Percentiles rank a stretch among this genome's conserved stretches.
Conservation (phyloP, 345 rosid genomes). For the Hypericum perforatum region DNA sequence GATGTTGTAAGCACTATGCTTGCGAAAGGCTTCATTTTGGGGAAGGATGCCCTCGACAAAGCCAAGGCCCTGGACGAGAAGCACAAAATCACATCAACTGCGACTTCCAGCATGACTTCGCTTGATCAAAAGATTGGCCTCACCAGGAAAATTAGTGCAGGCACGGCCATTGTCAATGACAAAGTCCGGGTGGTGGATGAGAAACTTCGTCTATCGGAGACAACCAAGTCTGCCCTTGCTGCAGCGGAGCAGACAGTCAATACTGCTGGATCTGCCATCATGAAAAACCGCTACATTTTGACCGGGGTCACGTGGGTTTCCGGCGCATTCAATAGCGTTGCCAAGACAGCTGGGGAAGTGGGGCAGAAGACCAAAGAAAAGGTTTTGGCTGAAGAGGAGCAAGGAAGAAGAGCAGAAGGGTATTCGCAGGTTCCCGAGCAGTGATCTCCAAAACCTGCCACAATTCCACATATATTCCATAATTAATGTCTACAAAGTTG, state of each 20-base stretch:
- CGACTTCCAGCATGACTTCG: constrained; percentile 14
- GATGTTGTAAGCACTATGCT: constrained; percentile 22
- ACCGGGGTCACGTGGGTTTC: constrained; percentile 22
- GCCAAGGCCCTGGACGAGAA: constrained; percentile 24
- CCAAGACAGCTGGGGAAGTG: constrained; percentile 19
- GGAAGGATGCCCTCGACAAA: constrained; percentile 18
- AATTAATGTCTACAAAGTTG: too few relatives aligned
- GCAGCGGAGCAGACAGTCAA: constrained; percentile 18
- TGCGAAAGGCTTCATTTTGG: constrained; percentile 20
- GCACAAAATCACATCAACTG: constrained; percentile 14
- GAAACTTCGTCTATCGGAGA: constrained; percentile 19
- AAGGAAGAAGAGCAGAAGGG: constrained; percentile 27
- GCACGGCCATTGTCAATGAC: constrained; percentile 14
- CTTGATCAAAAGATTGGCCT: constrained; percentile 20
- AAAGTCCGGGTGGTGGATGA: constrained; percentile 22
- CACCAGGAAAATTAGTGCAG: constrained; percentile 14
- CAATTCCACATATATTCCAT: too few relatives aligned
- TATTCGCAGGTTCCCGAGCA: constrained; percentile 16
- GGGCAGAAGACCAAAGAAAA: constrained; percentile 23
- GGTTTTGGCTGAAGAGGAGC: constrained; percentile 46
- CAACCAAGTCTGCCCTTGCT: constrained; percentile 18
- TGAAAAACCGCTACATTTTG: constrained; percentile 20
- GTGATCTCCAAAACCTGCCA: too few relatives aligned
- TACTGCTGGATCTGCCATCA: constrained; percentile 19
- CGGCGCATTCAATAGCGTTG: constrained; percentile 16